Percentiles rank a stretch among this genome's conserved stretches.
phyloP scores from a whole-genome alignment of 176 grass and related monocot genomes.

The Rhynchospora pubera region DNA sequence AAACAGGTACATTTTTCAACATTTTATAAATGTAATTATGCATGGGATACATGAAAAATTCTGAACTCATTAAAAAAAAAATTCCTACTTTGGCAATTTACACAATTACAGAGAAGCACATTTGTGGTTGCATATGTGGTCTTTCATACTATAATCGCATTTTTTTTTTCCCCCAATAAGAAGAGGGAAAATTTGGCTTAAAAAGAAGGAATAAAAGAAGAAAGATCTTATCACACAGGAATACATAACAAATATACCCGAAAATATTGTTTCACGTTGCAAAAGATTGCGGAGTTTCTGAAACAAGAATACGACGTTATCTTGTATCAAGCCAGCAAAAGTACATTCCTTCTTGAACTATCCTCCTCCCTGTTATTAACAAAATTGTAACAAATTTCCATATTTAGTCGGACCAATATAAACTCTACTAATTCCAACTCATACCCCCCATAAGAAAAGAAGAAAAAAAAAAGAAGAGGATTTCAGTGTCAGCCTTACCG shows the following conservation, averaged over 20 bases:
- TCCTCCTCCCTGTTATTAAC: conserved; percentile 13
- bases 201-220: background rate
- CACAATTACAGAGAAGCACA: too few species aligned
- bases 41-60: background rate
- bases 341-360: background rate
- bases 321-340: background rate
- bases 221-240: background rate
- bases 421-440: conserved; percentile 3
- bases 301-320: conserved; percentile 1
- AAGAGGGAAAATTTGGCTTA: background rate
- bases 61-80: background rate
- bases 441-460: background rate
- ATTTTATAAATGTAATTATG: background rate
- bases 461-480: background rate
- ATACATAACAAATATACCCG: background rate
- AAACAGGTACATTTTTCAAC: too few species aligned
- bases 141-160: too few species aligned
- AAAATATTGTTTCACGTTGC: background rate
- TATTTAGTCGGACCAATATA: conserved; percentile 15
- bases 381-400: conserved; percentile 16
- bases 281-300: background rate
- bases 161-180: too few species aligned
- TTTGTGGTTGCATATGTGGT: background rate
- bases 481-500: background rate
- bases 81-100: background rate